Evolutionary conservation across 1,139 yeast genomes (phyloP).

Genomic region (Pichia sp.): DNA sequence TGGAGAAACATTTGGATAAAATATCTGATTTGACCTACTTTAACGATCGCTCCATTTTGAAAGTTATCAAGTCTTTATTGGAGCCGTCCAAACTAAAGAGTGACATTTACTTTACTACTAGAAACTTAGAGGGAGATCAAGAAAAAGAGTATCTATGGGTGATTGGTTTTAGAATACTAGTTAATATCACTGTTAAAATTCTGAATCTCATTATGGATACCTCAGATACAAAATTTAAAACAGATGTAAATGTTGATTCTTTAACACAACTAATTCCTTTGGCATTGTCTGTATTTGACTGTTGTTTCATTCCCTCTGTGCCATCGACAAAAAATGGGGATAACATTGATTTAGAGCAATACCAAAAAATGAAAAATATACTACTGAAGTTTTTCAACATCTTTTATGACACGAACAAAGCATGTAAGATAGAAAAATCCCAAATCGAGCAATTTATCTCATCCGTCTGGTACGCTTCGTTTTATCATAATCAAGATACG

Average conservation of each 20-base stretch:
- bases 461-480: slow-evolving; percentile 46
- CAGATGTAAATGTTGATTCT: slow-evolving; percentile 25
- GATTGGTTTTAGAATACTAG: slow-evolving; percentile 35
- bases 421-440: slow-evolving; percentile 3
- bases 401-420: slow-evolving; percentile 4
- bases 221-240: slow-evolving; percentile 22
- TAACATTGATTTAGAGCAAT: slow-evolving; percentile 45
- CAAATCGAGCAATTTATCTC: slow-evolving; percentile 43
- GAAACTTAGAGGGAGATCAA: slow-evolving; percentile 4
- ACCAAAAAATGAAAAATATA: slow-evolving; percentile 38
- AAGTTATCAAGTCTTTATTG: slow-evolving; percentile 37
- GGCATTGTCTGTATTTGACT: slow-evolving; percentile 41
- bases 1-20: slow-evolving; percentile 37
- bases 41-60: slow-evolving; percentile 44
- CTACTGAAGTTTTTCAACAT: slow-evolving; percentile 40
- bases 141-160: slow-evolving; percentile 39
- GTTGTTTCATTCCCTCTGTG: slow-evolving; percentile 36
- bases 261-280: slow-evolving; percentile 44
- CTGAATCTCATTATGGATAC: slow-evolving; percentile 28
- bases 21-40: slow-evolving; percentile 38
- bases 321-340: slow-evolving; percentile 38
- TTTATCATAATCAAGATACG: slow-evolving; percentile 47
- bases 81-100: slow-evolving; percentile 34
- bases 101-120: slow-evolving; percentile 3
- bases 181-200: slow-evolving; percentile 28